These are phyloP conservation scores for Thalia dealbata DNA, from an alignment of 176 grass and related monocot species.

Conservation along the genomic window DNA sequence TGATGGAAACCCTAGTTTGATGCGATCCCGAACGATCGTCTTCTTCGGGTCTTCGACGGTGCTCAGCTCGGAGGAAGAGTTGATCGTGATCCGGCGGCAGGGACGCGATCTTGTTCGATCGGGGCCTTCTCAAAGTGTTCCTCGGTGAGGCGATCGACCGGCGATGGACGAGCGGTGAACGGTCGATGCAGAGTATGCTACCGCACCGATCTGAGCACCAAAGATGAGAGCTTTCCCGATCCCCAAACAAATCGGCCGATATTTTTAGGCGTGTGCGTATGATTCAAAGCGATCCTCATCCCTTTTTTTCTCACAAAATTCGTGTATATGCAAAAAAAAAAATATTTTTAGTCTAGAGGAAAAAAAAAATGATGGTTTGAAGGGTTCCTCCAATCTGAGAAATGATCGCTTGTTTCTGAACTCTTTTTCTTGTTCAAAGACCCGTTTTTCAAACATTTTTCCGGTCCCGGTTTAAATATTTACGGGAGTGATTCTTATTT, in stretches of 20 bases:
- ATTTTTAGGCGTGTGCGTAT: background rate
- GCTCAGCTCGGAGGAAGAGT: too few species aligned
- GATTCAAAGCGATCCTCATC: background rate
- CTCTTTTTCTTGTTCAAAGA: too few species aligned
- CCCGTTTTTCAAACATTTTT: too few species aligned
- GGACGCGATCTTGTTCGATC: background rate
- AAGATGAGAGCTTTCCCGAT: background rate
- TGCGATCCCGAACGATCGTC: background rate
- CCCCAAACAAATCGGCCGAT: background rate
- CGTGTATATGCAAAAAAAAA: background rate
- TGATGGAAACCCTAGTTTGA: background rate
- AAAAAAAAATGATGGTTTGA: too few species aligned
- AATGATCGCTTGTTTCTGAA: too few species aligned
- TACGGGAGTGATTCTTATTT: too few species aligned
- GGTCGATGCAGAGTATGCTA: background rate
- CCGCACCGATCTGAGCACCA: background rate
- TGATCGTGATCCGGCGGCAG: background rate
- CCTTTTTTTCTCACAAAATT: background rate
- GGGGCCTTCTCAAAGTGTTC: background rate
- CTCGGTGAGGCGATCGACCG: background rate
- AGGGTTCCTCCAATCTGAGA: too few species aligned
- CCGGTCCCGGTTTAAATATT: too few species aligned
- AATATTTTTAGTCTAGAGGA: background rate
- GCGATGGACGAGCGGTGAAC: background rate
- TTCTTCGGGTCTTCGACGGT: too few species aligned